Percentiles rank a stretch among this genome's conserved stretches.
Evolutionary conservation across 1,139 yeast species (phyloP).

Genomic region (Candida mesenterica): DNA sequence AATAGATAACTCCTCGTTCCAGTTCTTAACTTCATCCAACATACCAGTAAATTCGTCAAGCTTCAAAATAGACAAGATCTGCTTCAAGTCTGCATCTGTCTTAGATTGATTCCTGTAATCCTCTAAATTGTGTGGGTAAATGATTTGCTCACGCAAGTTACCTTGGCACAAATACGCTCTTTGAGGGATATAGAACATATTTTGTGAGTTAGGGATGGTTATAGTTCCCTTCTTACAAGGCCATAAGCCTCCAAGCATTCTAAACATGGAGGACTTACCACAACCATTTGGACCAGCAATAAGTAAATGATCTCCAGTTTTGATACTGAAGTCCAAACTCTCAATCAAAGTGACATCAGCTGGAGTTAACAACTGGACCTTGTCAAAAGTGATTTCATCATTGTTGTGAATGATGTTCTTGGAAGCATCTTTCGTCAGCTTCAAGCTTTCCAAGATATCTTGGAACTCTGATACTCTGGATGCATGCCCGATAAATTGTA

Average conservation of each 20-base stretch:
- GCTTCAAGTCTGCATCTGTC: conserved; percentile 61
- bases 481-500: conserved; percentile 84
- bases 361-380: conserved; percentile 82
- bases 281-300: conserved; percentile 97
- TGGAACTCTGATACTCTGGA: conserved; percentile 72
- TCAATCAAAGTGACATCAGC: conserved; percentile 73
- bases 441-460: conserved; percentile 58
- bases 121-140: conserved; percentile 73
- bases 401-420: conserved; percentile 45
- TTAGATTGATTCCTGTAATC: conserved; percentile 50
- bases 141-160: conserved; percentile 80
- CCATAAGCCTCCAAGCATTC: conserved; percentile 93
- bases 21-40: conserved; percentile 70
- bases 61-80: conserved; percentile 57
- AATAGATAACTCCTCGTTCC: conserved; percentile 85
- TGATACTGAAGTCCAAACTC: conserved; percentile 65
- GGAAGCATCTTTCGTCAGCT: conserved; percentile 27
- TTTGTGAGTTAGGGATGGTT: conserved; percentile 63
- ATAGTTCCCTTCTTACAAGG: conserved; percentile 68
- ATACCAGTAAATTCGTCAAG: conserved; percentile 51
- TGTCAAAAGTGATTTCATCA: conserved; percentile 64
- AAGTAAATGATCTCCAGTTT: conserved; percentile 79
- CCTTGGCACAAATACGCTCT: conserved; percentile 79
- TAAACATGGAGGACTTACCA: conserved; percentile 88
- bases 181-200: conserved; percentile 89